Evolutionary conservation across 257 asterid genomes (phyloP).

Genomic region (Plectranthus barbatus): DNA sequence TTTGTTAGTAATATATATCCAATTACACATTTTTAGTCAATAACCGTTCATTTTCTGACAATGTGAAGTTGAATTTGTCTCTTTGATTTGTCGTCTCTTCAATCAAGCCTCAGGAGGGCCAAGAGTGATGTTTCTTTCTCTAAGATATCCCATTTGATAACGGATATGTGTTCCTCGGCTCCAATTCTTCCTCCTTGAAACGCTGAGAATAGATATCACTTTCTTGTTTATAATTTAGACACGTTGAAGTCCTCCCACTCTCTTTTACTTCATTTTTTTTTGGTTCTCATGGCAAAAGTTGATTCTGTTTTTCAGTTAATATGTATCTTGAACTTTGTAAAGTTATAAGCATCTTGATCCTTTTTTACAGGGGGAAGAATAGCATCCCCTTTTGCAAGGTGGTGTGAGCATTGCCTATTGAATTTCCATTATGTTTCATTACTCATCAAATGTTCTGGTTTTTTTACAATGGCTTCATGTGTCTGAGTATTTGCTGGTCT

Average conservation of each 20-base stretch:
- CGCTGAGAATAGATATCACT: background rate
- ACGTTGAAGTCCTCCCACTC: constrained; percentile 5
- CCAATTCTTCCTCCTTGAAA: background rate
- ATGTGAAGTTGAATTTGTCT: background rate
- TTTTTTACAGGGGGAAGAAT: constrained; percentile 14
- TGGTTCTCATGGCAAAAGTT: background rate
- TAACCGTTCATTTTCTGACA: background rate
- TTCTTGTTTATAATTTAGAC: constrained; percentile 15
- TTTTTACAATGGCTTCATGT: constrained; percentile 2
- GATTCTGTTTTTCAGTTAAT: background rate
- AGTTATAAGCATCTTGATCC: constrained; percentile 20
- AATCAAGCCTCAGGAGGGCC: too few species aligned
- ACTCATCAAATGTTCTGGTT: background rate
- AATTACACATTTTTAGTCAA: background rate
- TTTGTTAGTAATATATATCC: background rate
- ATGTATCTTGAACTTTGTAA: constrained; percentile 2
- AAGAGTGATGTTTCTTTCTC: background rate
- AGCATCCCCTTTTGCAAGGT: constrained; percentile 21
- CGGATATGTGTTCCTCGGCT: constrained; percentile 16
- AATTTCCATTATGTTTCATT: background rate
- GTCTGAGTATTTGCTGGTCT: background rate
- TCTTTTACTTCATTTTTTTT: background rate
- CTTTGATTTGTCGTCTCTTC: constrained; percentile 6
- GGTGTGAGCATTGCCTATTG: constrained; percentile 9
- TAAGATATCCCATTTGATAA: constrained; percentile 2